Evolutionary conservation across 1,284 basidiomycete genomes (phyloP), one percentile per base, ranked within the genome.

Genomic region (Coniferiporia weirii): DNA sequence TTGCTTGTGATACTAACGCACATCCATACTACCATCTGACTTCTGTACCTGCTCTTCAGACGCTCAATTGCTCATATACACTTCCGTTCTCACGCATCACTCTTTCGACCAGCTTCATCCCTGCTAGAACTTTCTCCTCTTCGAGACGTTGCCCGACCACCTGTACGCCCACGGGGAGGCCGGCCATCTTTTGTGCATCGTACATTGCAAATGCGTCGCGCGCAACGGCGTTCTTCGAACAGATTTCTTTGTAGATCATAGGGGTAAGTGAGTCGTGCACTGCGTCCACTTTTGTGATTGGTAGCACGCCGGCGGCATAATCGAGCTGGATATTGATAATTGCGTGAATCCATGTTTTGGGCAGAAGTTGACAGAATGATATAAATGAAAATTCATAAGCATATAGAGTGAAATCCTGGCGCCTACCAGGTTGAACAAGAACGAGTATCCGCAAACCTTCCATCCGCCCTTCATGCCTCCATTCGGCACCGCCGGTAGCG

Each of bases 161-260:
- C 69, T 89, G 85, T 35, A 89, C 75, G 0, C 83, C 86, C 0
- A 89, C 76, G 0, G 87, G 86, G 45, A 89, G 72, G 0, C 85
- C 85, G 17, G 79, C 72, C 85, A 88, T 89, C 64, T 76, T 76
- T 0, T 67, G 59, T 0, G 83, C 73, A 63, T 87, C 78, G 66
- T 89, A 89, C 50, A 81, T 73, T 27, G 68, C 69, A 62, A 76
- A 76, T 61, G 73, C 73, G 36, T 73, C 74, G 4, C 68, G 65
- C 52, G 72, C 74, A 44, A 76, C 69, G 7, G 65, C 64, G 60
- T 73, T 74, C 1, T 66, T 65, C 2, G 69, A 56, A 34, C 67
- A 69, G 53, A 72, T 66, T 1, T 70, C 60, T 6, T 20, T 46
- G 15, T 32, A 40, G 17, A 35, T 34, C 13, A 61, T 47, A 1